Base-by-base conservation (phyloP, 257 asterid species). In the Solanum piurae region DNA sequence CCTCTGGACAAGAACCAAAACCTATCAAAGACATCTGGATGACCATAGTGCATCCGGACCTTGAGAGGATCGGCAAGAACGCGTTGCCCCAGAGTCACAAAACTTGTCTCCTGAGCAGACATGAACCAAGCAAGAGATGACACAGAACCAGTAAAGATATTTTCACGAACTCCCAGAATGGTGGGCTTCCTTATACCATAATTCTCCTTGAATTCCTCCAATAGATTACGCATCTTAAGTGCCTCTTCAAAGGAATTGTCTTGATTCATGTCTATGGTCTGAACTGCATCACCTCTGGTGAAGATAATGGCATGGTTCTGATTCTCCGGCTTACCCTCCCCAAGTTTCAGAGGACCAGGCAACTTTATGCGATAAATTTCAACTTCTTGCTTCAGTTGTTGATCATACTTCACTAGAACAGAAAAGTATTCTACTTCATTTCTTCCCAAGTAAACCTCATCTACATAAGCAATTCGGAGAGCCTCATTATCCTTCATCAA, bases 291-390 rank as follows among this genome's bases (percentile, higher is more conserved):
- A 36, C 99, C 99, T 34, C 99, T 94, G 1, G 99, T 96, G 91
- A 96, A 96, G 88, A 96, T 96, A 75, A 95, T 91, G 55, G 99
- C 99, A 84, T 96, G 99, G 89, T 96, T 96, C 88, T 96, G 99
- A 92, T 96, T 96, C 92, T 96, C 99, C 18, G 99, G 99, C 89
- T 96, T 96, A 74, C 99, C 99, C 91, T 96, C 99, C 90, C 99
- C 99, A 79, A 96, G 95, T 89, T 96, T 96, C 93, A 96, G 79
- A 20, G 97, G 97, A 64, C 99, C 98, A 23, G 99, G 99, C 89
- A 96, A 90, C 90, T 92, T 95, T 58, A 95, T 91, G 60, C 98
- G 98, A 69, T 96, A 96, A 72, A 96, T 91, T 87, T 96, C 99
- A 83, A 94, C 98, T 91, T 96, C 99, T 87, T 37, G 87, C 91